Percentiles rank a stretch among this genome's conserved stretches.
These are phyloP conservation scores for Hibiscus trionum DNA, from an alignment of 345 rosid species.

Conservation along the genomic window DNA sequence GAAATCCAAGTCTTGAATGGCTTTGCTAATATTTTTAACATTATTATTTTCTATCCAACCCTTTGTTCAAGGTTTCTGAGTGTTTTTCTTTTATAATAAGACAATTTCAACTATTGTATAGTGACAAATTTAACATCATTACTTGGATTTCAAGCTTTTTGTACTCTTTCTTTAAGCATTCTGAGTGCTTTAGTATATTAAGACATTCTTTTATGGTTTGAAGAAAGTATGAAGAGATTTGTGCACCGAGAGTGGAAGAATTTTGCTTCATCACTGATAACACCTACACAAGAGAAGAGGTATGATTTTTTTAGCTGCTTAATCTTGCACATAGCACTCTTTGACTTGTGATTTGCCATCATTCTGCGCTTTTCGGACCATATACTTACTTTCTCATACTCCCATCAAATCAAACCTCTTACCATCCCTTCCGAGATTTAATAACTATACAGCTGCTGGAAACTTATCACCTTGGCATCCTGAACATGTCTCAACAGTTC, in stretches of 20 bases:
- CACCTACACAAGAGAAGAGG: constrained; percentile 77
- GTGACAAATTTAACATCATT: no score
- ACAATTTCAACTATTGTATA: not conserved
- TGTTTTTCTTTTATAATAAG: not conserved
- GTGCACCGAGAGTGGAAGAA: constrained; percentile 83
- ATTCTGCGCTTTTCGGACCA: not conserved
- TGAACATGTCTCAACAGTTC: not conserved
- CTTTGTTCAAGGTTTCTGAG: constrained; percentile 13
- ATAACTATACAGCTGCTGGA: not conserved
- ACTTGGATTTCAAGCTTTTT: no score
- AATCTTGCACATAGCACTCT: not conserved
- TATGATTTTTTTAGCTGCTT: constrained; percentile 19
- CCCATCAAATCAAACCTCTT: constrained; percentile 1
- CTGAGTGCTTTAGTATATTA: constrained; percentile 8
- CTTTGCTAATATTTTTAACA: not conserved
- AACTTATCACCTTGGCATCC: not conserved
- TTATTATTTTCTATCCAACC: not conserved
- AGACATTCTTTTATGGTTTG: constrained; percentile 17
- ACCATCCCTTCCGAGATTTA: not conserved
- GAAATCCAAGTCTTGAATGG: not conserved
- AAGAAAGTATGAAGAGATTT: constrained; percentile 89
- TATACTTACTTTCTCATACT: not conserved
- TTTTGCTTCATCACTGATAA: constrained; percentile 91
- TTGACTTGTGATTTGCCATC: constrained; percentile 6
- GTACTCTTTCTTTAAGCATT: constrained; percentile 5